Conservation (phyloP, 805 yeast genomes). For the Pichia nanzhaoensis region DNA sequence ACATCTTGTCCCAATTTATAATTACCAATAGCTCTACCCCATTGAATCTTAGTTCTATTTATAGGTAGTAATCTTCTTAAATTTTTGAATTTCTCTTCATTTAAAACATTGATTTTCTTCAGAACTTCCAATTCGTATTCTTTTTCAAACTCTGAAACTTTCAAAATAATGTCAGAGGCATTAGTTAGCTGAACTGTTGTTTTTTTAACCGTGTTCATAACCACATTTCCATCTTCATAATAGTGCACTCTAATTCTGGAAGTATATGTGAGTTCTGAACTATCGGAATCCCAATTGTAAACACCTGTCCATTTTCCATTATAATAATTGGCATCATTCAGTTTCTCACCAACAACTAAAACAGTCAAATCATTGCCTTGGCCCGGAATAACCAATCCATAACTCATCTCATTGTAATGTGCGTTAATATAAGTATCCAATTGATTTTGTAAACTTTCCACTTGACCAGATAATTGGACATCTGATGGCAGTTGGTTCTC, state of each 20-base stretch:
- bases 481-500: constrained; percentile 31
- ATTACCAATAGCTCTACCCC: constrained; percentile 92
- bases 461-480: constrained; percentile 12
- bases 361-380: constrained; percentile 33
- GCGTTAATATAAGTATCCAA: constrained; percentile 49
- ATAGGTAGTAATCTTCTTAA: constrained; percentile 89
- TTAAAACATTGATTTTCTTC: constrained; percentile 59
- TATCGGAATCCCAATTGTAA: constrained; percentile 41
- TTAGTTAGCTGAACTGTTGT: constrained; percentile 11
- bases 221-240: constrained; percentile 93
- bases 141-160: constrained; percentile 53
- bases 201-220: constrained; percentile 43
- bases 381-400: constrained; percentile 37
- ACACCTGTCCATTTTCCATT: constrained; percentile 91
- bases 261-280: constrained; percentile 40
- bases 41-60: constrained; percentile 82
- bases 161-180: constrained; percentile 30
- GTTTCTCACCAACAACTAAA: constrained; percentile 62
- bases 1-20: constrained; percentile 83
- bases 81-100: constrained; percentile 74
- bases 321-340: constrained; percentile 73
- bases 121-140: constrained; percentile 53
- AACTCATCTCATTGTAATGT: constrained; percentile 57
- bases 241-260: constrained; percentile 77
- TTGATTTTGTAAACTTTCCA: constrained; percentile 16